Base-by-base conservation (phyloP, 176 grass and related monocot species). In the Elymus sibiricus region DNA sequence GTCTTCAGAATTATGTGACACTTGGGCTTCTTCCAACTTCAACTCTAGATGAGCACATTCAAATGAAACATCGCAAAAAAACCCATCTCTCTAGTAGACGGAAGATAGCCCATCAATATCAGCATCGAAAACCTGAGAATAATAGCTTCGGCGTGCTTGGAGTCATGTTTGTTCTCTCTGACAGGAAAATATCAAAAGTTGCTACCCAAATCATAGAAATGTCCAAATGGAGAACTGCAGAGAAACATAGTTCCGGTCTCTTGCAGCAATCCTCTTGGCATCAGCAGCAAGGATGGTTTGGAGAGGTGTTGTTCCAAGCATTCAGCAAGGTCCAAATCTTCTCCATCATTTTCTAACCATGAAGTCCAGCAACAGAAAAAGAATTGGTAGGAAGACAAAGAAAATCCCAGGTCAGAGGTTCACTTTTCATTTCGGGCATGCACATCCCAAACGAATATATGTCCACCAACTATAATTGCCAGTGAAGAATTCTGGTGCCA, bases 1-100 rank as follows among this genome's bases (percentile, higher is more conserved):
- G 69, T 83, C 74, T 60, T 77, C 86, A 78, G 74, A 91, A 44
- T 76, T 82, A 71, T 86, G 55, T 89, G 94, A 94, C 82, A 80
- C 70, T 17, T 86, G 71, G 88, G 77, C 61, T 76, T 90, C 70
- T 81, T 89, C 64, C 29, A 85, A 78, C 78, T 82, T 90, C 26
- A 92, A 80, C 21, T 84, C 87, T 65, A 69, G 80, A 5, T 91
- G 86, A 58, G 44, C 83, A 75, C 86, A 86, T 90, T 88, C 76
- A 82, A 84, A 79, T 55, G 92, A 95, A 87, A 84, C 90, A 91
- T 88, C 88, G 90, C 94, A 63, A 98, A 91, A 64, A 98, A 94
- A 89, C n/a, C n/a, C 90, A 89, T 64, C 84, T 94, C 51, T 95
- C 92, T 59, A 89, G 91, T 78, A 92, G 84, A 91, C 93, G 92